phyloP scores from a whole-genome alignment of 2,329 filamentous ascomycete genomes.

The Epichloe coenophiala region DNA sequence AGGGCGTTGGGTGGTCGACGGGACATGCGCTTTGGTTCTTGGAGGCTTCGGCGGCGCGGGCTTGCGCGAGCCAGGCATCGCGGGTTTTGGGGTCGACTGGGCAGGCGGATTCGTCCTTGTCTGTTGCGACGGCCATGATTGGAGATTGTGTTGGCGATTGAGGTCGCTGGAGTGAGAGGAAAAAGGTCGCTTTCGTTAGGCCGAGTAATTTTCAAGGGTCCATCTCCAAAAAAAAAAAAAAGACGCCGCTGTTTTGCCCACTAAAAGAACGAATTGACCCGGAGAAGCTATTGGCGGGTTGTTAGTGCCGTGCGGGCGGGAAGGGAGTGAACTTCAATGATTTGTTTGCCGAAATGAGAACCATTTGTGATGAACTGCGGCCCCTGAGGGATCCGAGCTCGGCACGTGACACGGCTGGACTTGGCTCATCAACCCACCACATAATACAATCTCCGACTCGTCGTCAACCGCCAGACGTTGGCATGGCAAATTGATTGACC shows the following conservation, averaged over 20 bases:
- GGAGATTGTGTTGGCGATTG: neutral
- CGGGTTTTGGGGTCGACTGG: constrained; percentile 86
- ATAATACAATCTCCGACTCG: neutral
- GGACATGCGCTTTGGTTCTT: constrained; percentile 17
- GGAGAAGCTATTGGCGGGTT: too few relatives aligned
- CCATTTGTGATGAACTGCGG: too few relatives aligned
- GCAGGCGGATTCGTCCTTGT: constrained; percentile 36
- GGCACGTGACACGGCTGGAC: neutral
- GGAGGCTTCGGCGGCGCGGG: constrained; percentile 14
- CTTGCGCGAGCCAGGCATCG: constrained; percentile 70
- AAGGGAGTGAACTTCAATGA: too few relatives aligned
- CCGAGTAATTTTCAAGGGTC: too few relatives aligned
- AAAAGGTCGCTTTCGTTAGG: neutral
- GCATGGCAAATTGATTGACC: neutral
- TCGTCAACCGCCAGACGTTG: neutral
- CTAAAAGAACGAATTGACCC: too few relatives aligned
- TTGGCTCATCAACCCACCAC: too few relatives aligned
- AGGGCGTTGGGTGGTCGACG: constrained; percentile 19
- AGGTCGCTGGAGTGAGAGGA: neutral
- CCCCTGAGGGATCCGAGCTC: neutral
- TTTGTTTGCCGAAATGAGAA: too few relatives aligned
- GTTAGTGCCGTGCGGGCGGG: too few relatives aligned
- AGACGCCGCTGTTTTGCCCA: too few relatives aligned
- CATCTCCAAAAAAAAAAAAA: too few relatives aligned
- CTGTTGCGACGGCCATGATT: constrained; percentile 4